Evolutionary conservation across 2,329 filamentous ascomycete species (phyloP).

Genomic region (Hypoxylon sp.): DNA sequence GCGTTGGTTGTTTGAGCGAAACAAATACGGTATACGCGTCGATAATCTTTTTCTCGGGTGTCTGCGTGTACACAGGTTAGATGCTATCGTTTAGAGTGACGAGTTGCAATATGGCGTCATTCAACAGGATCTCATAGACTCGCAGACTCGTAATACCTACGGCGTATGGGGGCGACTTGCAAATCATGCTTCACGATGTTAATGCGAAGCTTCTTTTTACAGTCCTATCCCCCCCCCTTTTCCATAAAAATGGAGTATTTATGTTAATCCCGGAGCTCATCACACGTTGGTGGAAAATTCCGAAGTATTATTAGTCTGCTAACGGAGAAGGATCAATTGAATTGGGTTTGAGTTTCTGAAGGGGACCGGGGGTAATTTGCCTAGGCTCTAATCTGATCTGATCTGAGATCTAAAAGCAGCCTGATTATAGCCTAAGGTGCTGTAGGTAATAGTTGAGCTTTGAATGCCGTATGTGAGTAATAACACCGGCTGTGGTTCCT

Average conservation of each 20-base stretch:
- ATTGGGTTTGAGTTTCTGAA: constrained; percentile 18
- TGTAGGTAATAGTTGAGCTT: constrained; percentile 36
- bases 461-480: constrained; percentile 42
- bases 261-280: constrained; percentile 26
- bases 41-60: constrained; percentile 18
- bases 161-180: background rate
- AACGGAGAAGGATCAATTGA: constrained; percentile 36
- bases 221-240: constrained; percentile 3
- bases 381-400: constrained; percentile 38
- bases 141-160: background rate
- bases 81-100: constrained; percentile 13
- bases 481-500: constrained; percentile 34
- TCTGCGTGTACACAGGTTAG: background rate
- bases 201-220: constrained; percentile 22
- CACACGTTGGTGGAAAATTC: constrained; percentile 22
- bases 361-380: constrained; percentile 26
- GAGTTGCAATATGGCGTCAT: constrained; percentile 26
- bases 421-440: constrained; percentile 31
- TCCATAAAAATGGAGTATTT: constrained; percentile 1
- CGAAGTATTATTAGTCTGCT: constrained; percentile 13
- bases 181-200: constrained; percentile 1
- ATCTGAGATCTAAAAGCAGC: constrained; percentile 42
- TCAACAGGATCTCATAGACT: constrained; percentile 4
- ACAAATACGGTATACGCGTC: constrained; percentile 17
- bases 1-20: constrained; percentile 24